phyloP scores from a whole-genome alignment of 176 grass and related monocot genomes.

The Puccinellia tenuiflora region DNA sequence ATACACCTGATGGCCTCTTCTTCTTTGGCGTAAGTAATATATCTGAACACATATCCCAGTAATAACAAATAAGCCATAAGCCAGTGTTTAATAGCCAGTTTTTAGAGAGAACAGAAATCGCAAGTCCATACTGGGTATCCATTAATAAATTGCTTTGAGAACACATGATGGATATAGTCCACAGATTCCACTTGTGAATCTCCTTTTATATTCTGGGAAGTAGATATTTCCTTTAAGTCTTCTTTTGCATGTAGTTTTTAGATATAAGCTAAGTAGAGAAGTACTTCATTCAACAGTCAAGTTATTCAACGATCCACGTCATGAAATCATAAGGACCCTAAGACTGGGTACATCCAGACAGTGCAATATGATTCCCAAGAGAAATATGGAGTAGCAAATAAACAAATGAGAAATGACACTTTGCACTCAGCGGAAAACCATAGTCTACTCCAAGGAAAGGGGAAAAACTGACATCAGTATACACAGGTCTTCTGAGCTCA shows the following conservation, averaged over 20 bases:
- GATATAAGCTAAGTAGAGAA: neutral
- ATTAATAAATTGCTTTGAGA: neutral
- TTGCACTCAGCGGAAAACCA: neutral
- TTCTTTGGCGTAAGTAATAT: constrained; percentile 98
- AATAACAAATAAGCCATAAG: neutral
- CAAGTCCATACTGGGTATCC: neutral
- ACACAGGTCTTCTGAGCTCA: neutral
- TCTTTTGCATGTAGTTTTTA: neutral
- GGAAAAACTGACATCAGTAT: neutral
- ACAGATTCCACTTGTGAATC: neutral
- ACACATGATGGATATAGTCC: neutral
- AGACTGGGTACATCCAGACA: constrained; percentile 2
- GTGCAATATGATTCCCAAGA: neutral
- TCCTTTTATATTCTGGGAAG: neutral
- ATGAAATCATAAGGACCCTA: neutral
- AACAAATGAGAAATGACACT: neutral
- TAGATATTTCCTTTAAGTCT: neutral
- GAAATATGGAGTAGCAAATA: neutral
- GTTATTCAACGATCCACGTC: neutral
- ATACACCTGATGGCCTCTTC: constrained; percentile 93
- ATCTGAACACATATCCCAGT: constrained; percentile 44
- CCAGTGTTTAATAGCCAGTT: neutral
- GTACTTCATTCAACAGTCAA: constrained; percentile 2
- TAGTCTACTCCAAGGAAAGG: neutral
- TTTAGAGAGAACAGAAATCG: neutral